Base-by-base conservation (phyloP, 352 stramenopile genomes). In the Phytophthora sp. region DNA sequence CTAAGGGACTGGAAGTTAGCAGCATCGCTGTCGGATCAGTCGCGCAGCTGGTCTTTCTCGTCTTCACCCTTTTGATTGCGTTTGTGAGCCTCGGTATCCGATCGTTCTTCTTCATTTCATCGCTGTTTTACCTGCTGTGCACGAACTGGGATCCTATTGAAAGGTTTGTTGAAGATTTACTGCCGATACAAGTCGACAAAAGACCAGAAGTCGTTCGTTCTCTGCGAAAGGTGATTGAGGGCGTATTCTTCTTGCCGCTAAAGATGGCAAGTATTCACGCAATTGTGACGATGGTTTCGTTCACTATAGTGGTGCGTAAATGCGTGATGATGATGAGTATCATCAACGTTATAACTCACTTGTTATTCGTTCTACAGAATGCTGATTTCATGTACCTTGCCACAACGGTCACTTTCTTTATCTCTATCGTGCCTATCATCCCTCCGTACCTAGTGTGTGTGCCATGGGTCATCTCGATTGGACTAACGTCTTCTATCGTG, bases 201-300 rank as follows among this genome's bases (percentile, higher is more conserved):
- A 68, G 82, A 9, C 87, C 84, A 21, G 71, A 88, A 30, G 84
- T 95, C 30, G 76, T 89, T 3, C 60, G 74, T 2, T 94, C 87
- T 15, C 55, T 95, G 13, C 72, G 87, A 1, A 91, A 91, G 54
- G 84, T 92, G 8, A 88, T 96, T 13, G 87, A 94, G 48, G 87
- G 87, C 26, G 87, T 96, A 17, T 94, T 96, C 54, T 96, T 94
- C 48, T 56, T 96, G 32, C 87, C 87, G 32, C 77, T 96, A 13
- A 96, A 96, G 69, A 96, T 96, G 76, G 87, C 87, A 18, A 94
- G 85, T 63, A 80, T 96, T 15, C 87, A 96, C 34, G 87, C 87
- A 2, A 88, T 96, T 30, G 83, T 96, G n/a, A 94, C 87, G 0
- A 78, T 96, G 48, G 76, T 92, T n/a, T 94, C 87, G 5, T 93